Percentiles rank a stretch among this genome's conserved stretches.
Conservation (phyloP, 1,284 basidiomycete species). For the Thecaphora thlaspeos region DNA sequence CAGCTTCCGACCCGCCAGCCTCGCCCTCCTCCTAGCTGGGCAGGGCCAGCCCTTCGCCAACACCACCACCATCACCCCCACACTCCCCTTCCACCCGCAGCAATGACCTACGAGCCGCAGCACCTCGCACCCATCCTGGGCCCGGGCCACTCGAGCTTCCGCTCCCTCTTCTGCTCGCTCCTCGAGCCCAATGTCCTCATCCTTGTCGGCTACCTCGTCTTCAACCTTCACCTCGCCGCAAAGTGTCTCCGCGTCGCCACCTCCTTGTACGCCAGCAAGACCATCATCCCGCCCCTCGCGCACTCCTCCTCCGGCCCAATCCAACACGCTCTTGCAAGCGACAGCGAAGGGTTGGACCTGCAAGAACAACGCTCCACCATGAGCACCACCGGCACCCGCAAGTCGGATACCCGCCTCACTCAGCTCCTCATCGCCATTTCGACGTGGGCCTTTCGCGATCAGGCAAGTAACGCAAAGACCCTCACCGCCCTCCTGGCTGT, state of each 20-base stretch:
- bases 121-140: conserved; percentile 9
- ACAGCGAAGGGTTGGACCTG: background rate
- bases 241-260: conserved; percentile 19
- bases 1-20: too few species aligned
- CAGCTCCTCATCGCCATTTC: conserved; percentile 14
- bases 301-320: background rate
- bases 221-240: conserved; percentile 20
- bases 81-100: background rate
- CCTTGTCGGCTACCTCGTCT: conserved; percentile 26
- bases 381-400: background rate
- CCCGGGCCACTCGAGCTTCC: conserved; percentile 3
- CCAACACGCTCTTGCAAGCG: background rate
- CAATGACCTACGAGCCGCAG: background rate
- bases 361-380: too few species aligned
- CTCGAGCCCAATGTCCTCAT: conserved; percentile 42
- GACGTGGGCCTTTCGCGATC: conserved; percentile 20
- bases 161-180: conserved; percentile 18
- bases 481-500: conserved; percentile 15
- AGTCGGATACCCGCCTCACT: conserved; percentile 14
- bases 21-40: too few species aligned
- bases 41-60: too few species aligned
- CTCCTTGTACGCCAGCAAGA: conserved; percentile 1
- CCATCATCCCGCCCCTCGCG: background rate
- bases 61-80: too few species aligned
- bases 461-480: conserved; percentile 14